Conservation (phyloP, 2,329 filamentous ascomycete genomes). For the Aurifilum marmelostoma region DNA sequence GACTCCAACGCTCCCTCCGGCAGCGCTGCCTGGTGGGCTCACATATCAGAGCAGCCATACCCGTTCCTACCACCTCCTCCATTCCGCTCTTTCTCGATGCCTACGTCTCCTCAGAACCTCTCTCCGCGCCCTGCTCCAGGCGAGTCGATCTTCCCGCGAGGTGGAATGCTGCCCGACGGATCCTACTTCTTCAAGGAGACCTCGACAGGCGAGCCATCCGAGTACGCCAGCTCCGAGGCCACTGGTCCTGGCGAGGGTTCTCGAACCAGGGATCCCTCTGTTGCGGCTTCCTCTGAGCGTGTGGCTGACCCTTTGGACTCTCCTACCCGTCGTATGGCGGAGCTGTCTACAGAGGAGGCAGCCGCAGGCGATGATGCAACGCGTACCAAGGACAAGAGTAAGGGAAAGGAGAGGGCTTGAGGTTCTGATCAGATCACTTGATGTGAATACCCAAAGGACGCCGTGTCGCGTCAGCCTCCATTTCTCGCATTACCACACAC, state of each 20-base stretch:
- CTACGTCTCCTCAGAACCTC: neutral
- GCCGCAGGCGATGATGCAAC: neutral
- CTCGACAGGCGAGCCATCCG: constrained; percentile 6
- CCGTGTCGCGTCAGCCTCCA: neutral
- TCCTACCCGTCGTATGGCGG: constrained; percentile 5
- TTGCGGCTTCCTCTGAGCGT: neutral
- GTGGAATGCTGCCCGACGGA: constrained; percentile 10
- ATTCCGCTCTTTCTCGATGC: neutral
- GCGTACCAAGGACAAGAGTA: neutral
- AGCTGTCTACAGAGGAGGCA: neutral
- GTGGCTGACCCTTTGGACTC: constrained; percentile 6
- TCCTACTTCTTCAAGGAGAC: constrained; percentile 7
- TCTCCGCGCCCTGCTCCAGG: neutral
- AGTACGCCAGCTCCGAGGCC: neutral
- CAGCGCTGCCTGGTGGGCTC: constrained; percentile 4
- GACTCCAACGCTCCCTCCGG: neutral
- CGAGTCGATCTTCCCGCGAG: constrained; percentile 8
- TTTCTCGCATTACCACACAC: neutral
- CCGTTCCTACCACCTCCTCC: neutral
- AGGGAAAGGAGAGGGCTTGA: constrained; percentile 1
- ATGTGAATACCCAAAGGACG: too few relatives aligned
- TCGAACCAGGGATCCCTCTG: neutral
- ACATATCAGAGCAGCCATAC: neutral
- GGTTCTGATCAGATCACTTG: neutral
- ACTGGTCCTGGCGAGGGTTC: neutral